A percentile compares a stretch with the other conserved stretches of the same genome.
Evolutionary conservation across 2,329 filamentous ascomycete genomes (phyloP).

Genomic region (Pseudogymnoascus sp.): DNA sequence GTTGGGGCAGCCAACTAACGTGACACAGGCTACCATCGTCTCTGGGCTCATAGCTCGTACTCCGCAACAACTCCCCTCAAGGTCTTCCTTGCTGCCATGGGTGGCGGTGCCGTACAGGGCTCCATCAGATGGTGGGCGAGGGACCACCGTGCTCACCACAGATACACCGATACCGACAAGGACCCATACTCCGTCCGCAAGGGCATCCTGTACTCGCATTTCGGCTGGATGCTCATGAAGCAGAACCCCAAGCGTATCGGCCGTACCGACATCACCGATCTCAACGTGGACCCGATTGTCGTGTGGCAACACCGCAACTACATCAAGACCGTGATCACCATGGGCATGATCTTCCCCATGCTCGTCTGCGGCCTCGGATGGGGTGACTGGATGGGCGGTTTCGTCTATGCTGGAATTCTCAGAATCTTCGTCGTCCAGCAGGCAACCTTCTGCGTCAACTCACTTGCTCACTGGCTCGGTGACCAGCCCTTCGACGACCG

Average conservation of each 20-base stretch:
- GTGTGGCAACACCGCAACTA: slow-evolving; percentile 85
- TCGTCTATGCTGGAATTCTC: slow-evolving; percentile 77
- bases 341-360: slow-evolving; percentile 69
- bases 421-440: slow-evolving; percentile 87
- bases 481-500: slow-evolving; percentile 90
- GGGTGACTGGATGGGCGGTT: slow-evolving; percentile 74
- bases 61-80: slow-evolving; percentile 67
- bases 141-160: slow-evolving; percentile 79
- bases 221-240: slow-evolving; percentile 91
- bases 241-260: slow-evolving; percentile 86
- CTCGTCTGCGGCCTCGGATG: slow-evolving; percentile 68
- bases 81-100: slow-evolving; percentile 73
- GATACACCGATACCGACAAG: slow-evolving; percentile 88
- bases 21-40: slow-evolving; percentile 59
- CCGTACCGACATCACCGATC: slow-evolving; percentile 77
- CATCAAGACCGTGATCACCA: slow-evolving; percentile 67
- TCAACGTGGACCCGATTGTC: slow-evolving; percentile 79
- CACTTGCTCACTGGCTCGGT: slow-evolving; percentile 80
- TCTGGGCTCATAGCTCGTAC: slow-evolving; percentile 82
- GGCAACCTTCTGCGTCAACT: slow-evolving; percentile 90
- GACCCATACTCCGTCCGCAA: slow-evolving; percentile 88
- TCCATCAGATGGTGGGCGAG: slow-evolving; percentile 86
- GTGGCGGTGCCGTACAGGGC: slow-evolving; percentile 75
- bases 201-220: slow-evolving; percentile 72
- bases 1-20: neutral